phyloP scores from a whole-genome alignment of 2,329 filamentous ascomycete species.

The Aspergillus terreus region DNA sequence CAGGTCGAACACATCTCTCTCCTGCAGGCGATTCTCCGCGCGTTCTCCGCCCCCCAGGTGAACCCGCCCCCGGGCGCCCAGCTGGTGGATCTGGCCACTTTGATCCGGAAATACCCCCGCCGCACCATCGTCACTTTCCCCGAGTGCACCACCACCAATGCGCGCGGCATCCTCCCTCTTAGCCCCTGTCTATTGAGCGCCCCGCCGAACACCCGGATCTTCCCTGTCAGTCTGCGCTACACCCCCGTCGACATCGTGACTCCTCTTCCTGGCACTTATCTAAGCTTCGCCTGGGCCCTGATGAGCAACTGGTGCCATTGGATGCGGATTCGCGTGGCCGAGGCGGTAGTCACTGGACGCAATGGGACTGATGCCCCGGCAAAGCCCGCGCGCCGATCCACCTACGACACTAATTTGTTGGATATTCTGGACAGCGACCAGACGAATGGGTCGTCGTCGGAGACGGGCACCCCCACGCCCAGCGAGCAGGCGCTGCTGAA shows the following conservation, averaged over 20 bases:
- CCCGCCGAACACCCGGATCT: constrained; percentile 69
- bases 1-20: constrained; percentile 75
- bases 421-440: constrained; percentile 41
- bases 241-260: constrained; percentile 87
- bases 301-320: constrained; percentile 81
- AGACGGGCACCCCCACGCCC: constrained; percentile 25
- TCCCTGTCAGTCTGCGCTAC: constrained; percentile 87
- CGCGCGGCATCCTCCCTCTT: constrained; percentile 80
- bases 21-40: constrained; percentile 67
- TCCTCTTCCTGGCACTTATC: constrained; percentile 71
- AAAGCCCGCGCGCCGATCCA: constrained; percentile 22
- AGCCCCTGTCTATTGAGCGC: constrained; percentile 71
- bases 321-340: constrained; percentile 86
- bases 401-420: constrained; percentile 45
- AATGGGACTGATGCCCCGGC: constrained; percentile 19
- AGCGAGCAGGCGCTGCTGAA: constrained; percentile 72
- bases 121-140: constrained; percentile 84
- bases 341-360: constrained; percentile 51
- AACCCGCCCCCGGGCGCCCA: constrained; percentile 44
- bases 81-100: constrained; percentile 59
- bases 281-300: constrained; percentile 77
- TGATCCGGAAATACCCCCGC: constrained; percentile 66
- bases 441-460: constrained; percentile 17
- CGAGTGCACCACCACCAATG: constrained; percentile 92
- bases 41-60: constrained; percentile 60